Evolutionary conservation across 2,329 filamentous ascomycete genomes (phyloP).

Genomic region (Paecilomyces sp.): DNA sequence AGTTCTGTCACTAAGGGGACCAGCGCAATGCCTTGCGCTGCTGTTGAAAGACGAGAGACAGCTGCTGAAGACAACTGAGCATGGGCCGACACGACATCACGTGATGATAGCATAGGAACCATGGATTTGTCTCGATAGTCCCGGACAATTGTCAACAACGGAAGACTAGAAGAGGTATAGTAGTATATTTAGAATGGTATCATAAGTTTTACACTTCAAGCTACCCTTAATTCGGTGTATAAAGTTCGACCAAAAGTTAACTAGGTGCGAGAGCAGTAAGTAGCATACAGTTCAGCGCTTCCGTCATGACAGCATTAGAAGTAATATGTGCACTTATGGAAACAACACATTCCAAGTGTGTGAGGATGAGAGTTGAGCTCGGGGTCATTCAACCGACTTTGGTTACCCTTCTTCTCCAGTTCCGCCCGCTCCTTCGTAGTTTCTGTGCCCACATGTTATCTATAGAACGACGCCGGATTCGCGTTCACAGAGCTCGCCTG

Average conservation of each 20-base stretch:
- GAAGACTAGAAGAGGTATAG: too few species aligned
- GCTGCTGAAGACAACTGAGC: slow-evolving; percentile 2
- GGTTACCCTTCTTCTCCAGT: neutral
- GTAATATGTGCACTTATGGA: slow-evolving; percentile 1
- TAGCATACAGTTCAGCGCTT: slow-evolving; percentile 7
- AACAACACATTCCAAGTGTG: slow-evolving; percentile 1
- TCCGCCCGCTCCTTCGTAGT: neutral
- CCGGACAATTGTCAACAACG: neutral
- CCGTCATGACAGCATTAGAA: slow-evolving; percentile 4
- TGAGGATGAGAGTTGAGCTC: neutral
- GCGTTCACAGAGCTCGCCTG: slow-evolving; percentile 20
- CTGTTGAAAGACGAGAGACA: neutral
- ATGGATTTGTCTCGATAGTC: neutral
- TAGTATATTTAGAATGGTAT: neutral
- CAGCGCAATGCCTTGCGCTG: neutral
- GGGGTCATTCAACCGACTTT: neutral
- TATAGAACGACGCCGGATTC: slow-evolving; percentile 34
- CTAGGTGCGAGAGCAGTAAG: slow-evolving; percentile 3
- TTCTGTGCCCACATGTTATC: slow-evolving; percentile 13
- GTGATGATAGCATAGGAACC: slow-evolving; percentile 2
- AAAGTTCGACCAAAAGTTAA: neutral
- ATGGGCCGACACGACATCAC: neutral
- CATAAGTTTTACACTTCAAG: neutral
- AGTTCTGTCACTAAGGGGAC: neutral
- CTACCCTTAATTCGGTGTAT: neutral